Base-by-base conservation (phyloP, 208 protist genomes). In the Novymonas esmeraldas region DNA sequence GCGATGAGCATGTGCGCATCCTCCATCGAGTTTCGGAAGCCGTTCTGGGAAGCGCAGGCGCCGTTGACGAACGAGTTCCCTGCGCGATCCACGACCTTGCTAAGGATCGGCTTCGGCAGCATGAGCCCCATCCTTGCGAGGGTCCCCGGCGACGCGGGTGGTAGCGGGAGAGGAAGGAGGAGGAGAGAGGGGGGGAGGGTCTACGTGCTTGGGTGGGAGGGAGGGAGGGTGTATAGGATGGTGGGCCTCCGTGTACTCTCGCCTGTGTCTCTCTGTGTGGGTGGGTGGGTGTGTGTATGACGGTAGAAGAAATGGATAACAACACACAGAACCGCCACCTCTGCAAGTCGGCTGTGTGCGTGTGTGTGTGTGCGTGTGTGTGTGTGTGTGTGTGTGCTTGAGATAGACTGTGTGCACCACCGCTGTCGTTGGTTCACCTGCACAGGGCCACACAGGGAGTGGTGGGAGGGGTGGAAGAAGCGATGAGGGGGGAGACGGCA, bases 1-100 rank as follows among this genome's bases (percentile, higher is more conserved):
- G 78, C 79, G 57, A 82, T 39, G 42, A 80, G 18, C 74, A 97
- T 84, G 66, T 95, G 89, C 0, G 93, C 93, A 57, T 97, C 93
- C 70, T 97, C 90, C 93, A 97, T 97, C 6, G 76, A 84, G 34
- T 71, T 86, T 14, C 91, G 91, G 64, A 79, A 96, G 28, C 91
- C 91, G 68, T 96, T 94, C 57, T 94, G 70, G 10, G 77, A 87
- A 28, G 78, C 75, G 46, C 78, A 87, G 36, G 72, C 78, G 2
- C 70, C 70, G 56, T 79, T 78, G 20, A 89, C 68, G 64, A 65
- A 81, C 33, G 70, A 64, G 73, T 84, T 92, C 29, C 90, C 90
- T 18, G 68, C 73, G n/a, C 90, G 84, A 36, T 95, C 90, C 24
- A 88, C 79, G 18, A 91, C 81, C 71, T 95, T 93, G 73, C 81